Percentiles rank a stretch among this genome's conserved stretches.
Evolutionary conservation across 768 basidiomycete genomes (phyloP).

Genomic region (Boletus coccyginus): DNA sequence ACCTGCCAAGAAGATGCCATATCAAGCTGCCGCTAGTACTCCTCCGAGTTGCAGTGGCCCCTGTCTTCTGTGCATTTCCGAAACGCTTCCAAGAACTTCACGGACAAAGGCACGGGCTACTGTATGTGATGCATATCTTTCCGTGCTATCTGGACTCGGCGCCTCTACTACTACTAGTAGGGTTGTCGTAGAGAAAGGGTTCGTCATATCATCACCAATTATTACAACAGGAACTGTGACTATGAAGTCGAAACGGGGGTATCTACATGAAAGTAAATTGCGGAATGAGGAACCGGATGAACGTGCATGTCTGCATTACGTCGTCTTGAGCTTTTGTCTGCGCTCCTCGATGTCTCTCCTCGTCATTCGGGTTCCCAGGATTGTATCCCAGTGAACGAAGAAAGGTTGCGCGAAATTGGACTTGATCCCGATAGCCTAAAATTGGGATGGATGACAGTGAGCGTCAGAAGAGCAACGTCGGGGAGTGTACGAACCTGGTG

Average conservation of each 20-base stretch:
- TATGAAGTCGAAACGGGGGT: not conserved
- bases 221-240: constrained; percentile 22
- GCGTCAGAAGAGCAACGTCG: not conserved
- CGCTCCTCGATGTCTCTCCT: constrained; percentile 61
- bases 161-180: too few species aligned
- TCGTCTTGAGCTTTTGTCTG: constrained; percentile 34
- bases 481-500: constrained; percentile 63
- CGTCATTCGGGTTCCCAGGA: constrained; percentile 85
- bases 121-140: too few species aligned
- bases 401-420: constrained; percentile 95
- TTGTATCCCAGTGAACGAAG: constrained; percentile 89
- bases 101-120: too few species aligned
- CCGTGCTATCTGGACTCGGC: too few species aligned
- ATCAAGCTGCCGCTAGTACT: not conserved
- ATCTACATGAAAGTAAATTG: not conserved
- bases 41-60: not conserved
- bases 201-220: constrained; percentile 15
- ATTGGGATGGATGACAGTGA: not conserved
- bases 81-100: not conserved
- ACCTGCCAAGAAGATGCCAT: not conserved
- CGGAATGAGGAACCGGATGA: not conserved
- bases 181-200: not conserved
- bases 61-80: too few species aligned
- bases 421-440: constrained; percentile 72
- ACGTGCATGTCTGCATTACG: not conserved